A percentile compares a stretch with the other conserved stretches of the same genome.
Conservation (phyloP, 371 early-diverging fungal genomes). For the Coemansia sp. region DNA sequence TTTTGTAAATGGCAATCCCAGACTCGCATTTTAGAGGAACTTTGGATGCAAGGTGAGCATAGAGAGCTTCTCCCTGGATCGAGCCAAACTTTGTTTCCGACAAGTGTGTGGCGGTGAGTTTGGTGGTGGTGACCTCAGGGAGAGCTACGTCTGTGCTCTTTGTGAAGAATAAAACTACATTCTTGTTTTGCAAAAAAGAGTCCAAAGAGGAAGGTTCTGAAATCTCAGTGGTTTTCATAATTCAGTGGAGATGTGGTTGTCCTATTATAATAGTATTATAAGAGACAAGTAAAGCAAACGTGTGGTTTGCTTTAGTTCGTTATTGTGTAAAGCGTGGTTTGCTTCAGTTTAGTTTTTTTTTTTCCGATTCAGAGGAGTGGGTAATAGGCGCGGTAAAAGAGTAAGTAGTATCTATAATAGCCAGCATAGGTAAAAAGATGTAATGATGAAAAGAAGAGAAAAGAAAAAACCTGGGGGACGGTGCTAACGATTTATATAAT, state of each 20-base stretch:
- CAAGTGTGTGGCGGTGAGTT: neutral
- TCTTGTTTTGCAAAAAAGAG: neutral
- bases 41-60: neutral
- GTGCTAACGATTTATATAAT: neutral
- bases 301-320: neutral
- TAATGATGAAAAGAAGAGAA: neutral
- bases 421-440: neutral
- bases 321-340: neutral
- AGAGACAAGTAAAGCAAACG: neutral
- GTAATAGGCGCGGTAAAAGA: neutral
- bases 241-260: neutral
- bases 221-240: neutral
- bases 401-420: neutral
- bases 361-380: neutral
- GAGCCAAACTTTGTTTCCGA: neutral
- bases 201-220: neutral
- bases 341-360: neutral
- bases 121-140: neutral
- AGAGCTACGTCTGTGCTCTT: neutral
- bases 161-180: neutral
- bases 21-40: neutral
- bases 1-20: constrained; percentile 6
- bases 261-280: neutral
- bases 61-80: constrained; percentile 6
- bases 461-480: neutral